Base-by-base conservation (phyloP, 495 filamentous ascomycete species). In the Penicillium flavigenum region DNA sequence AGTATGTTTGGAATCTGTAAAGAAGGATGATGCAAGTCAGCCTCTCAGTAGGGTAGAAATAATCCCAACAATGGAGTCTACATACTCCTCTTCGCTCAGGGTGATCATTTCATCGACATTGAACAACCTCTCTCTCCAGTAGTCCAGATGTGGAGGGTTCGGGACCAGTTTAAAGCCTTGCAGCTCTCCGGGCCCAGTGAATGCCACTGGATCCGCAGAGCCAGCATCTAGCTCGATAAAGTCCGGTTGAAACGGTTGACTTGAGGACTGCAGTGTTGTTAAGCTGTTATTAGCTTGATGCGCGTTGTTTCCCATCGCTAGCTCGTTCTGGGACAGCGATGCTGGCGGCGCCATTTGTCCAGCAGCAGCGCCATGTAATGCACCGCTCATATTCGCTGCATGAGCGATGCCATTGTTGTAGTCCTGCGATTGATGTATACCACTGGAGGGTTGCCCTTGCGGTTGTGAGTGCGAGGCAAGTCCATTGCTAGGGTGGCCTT, bases 1-100 rank as follows among this genome's bases (percentile, higher is more conserved):
- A 96, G 72, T 94, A 96, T 19, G 84, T 92, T 62, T 89, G 84
- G 72, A 89, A 94, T 69, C 90, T 93, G 44, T 36, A 14, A 16
- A 55, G 12, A 32, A 55, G 38, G 34, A 24, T 5, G 36, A 29
- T 38, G n/a, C 11, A 39, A 46, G 24, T 46, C 41, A 62, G 60
- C 47, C 47, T 56, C 43, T 9, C 36, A 17, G n/a, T 51, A 20
- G 27, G 45, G 38, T 31, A 27, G 10, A 51, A 36, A 22, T 46
- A 44, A 53, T 42, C 19, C 43, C 45, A 38, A n/a, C 49, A 45
- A 45, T 44, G n/a, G 51, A 34, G 5, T n/a, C 56, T 52, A 27
- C 84, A 60, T 84, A 92, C 89, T 94, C 80, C 53, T 93, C 87
- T 75, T 92, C 87, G 34, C 82, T 90, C 64, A 96, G 65, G 7